phyloP scores from a whole-genome alignment of 495 filamentous ascomycete species.

The Terfezia claveryi region DNA sequence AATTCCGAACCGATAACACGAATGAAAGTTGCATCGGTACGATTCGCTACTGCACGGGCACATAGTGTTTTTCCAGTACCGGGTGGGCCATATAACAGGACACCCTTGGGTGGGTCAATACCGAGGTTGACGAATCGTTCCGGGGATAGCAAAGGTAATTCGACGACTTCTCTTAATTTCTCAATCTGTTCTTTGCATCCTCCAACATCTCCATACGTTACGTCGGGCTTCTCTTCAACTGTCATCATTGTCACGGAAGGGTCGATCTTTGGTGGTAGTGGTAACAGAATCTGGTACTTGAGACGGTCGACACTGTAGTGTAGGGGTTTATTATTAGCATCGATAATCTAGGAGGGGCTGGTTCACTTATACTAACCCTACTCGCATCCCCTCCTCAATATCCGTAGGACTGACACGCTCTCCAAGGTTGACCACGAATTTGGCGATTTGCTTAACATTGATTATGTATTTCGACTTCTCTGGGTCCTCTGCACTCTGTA shows the following conservation, averaged over 20 bases:
- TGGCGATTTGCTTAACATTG: slow-evolving; percentile 99
- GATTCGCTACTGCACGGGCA: slow-evolving; percentile 86
- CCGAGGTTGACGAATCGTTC: slow-evolving; percentile 93
- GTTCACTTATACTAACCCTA: slow-evolving; percentile 33
- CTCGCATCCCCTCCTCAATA: slow-evolving; percentile 98
- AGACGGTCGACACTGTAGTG: slow-evolving; percentile 69
- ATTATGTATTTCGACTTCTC: slow-evolving; percentile 99
- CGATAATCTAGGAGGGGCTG: background rate
- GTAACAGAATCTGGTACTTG: slow-evolving; percentile 95
- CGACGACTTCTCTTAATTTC: slow-evolving; percentile 93
- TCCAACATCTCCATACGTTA: slow-evolving; percentile 95
- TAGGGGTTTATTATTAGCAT: background rate
- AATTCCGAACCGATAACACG: slow-evolving; percentile 92
- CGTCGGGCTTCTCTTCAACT: slow-evolving; percentile 97
- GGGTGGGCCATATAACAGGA: slow-evolving; percentile 85
- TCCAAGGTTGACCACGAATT: slow-evolving; percentile 95
- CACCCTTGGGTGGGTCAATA: slow-evolving; percentile 96
- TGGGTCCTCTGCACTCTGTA: slow-evolving; percentile 82
- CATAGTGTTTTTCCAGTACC: slow-evolving; percentile 97
- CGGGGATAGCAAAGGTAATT: slow-evolving; percentile 89
- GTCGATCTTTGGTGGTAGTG: slow-evolving; percentile 97
- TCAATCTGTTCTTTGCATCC: slow-evolving; percentile 99
- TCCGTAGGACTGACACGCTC: slow-evolving; percentile 93
- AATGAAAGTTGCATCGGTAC: slow-evolving; percentile 96
- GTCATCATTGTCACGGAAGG: slow-evolving; percentile 99